Evolutionary conservation across 805 yeast genomes (phyloP).

Genomic region (Priceomyces melissophilus): DNA sequence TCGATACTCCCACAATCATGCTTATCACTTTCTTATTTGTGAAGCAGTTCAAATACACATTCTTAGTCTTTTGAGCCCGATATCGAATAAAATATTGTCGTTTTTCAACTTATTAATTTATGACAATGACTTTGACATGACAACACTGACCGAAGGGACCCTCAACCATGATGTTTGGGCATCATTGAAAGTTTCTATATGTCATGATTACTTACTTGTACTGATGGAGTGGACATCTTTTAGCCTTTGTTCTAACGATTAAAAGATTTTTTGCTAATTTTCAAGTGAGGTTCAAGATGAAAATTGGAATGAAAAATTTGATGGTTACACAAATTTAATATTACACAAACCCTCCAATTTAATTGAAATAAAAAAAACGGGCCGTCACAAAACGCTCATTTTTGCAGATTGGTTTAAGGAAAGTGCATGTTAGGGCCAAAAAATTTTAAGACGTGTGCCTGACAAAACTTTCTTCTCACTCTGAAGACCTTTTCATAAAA

Average conservation of each 20-base stretch:
- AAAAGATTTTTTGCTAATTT: constrained; percentile 3
- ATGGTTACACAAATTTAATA: constrained; percentile 1
- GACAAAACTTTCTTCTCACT: background rate
- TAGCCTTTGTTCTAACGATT: constrained; percentile 2
- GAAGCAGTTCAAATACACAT: no score
- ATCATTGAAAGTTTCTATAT: background rate
- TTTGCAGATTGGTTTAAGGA: background rate
- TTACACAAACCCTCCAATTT: constrained; percentile 2
- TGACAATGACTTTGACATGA: no score
- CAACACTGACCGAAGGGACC: no score
- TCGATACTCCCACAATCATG: no score
- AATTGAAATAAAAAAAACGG: background rate
- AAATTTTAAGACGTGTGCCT: constrained; percentile 2
- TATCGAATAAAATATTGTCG: no score
- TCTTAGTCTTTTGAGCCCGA: no score
- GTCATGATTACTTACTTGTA: constrained; percentile 63
- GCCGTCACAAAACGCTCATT: constrained; percentile 3
- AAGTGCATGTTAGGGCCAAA: constrained; percentile 1
- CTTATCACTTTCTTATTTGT: no score
- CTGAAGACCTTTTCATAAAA: constrained; percentile 4
- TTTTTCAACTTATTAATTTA: no score
- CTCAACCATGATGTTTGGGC: background rate
- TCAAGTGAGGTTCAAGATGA: constrained; percentile 2
- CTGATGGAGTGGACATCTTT: constrained; percentile 77
- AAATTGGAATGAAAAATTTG: constrained; percentile 3